phyloP scores from a whole-genome alignment of 1,284 basidiomycete species.

The Meripilus lineatus region DNA sequence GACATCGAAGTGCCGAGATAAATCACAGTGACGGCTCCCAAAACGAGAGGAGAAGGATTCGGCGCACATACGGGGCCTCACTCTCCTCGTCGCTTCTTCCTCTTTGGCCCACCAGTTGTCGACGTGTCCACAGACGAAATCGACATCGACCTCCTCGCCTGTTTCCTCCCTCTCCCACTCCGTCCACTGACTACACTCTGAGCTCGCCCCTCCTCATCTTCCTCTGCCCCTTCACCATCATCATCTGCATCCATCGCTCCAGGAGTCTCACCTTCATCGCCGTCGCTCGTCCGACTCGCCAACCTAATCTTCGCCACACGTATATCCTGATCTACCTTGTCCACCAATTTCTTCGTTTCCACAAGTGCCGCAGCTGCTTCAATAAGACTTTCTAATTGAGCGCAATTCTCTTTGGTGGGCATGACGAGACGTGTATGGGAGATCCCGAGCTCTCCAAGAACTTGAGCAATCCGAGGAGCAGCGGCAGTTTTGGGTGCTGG shows the following conservation, averaged over 20 bases:
- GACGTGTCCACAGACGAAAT: constrained; percentile 14
- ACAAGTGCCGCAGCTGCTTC: constrained; percentile 69
- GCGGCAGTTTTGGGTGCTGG: constrained; percentile 71
- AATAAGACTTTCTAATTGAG: constrained; percentile 68
- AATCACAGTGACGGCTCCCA: no score
- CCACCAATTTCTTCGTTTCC: constrained; percentile 85
- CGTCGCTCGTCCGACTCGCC: constrained; percentile 47
- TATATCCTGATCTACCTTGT: constrained; percentile 83
- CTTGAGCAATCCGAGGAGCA: constrained; percentile 69
- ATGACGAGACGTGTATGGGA: constrained; percentile 78
- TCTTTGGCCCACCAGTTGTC: constrained; percentile 5
- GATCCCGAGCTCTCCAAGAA: constrained; percentile 73
- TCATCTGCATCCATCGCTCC: constrained; percentile 21
- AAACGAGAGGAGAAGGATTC: no score
- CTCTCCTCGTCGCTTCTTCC: constrained; percentile 8
- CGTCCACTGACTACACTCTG: constrained; percentile 62
- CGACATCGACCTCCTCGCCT: constrained; percentile 12
- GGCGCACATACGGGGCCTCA: no score
- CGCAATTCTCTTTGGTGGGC: constrained; percentile 81
- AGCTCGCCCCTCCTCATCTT: constrained; percentile 49
- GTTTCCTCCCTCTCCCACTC: constrained; percentile 46
- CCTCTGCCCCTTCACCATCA: constrained; percentile 29
- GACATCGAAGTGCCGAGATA: constrained; percentile 34
- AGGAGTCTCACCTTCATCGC: constrained; percentile 20
- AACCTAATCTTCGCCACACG: constrained; percentile 63